Evolutionary conservation across 2,329 filamentous ascomycete species (phyloP).

Genomic region (Phyllosticta paracitricarpa): DNA sequence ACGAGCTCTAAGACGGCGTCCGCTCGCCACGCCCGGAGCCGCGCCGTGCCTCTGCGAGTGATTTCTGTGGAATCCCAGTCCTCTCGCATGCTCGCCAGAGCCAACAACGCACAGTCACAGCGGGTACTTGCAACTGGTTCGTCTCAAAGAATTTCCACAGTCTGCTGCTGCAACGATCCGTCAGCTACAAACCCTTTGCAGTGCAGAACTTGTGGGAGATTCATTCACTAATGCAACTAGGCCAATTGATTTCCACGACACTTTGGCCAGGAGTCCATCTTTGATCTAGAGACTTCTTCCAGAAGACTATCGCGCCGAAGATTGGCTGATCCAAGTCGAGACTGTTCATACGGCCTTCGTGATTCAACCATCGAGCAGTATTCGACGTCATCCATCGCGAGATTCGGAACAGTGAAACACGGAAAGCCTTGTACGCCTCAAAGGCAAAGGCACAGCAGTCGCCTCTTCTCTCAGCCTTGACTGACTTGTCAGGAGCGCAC

Average conservation of each 20-base stretch:
- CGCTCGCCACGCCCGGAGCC: conserved; percentile 22
- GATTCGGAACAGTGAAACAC: conserved; percentile 1
- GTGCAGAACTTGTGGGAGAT: not conserved
- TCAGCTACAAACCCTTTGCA: conserved; percentile 21
- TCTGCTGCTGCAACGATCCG: conserved; percentile 23
- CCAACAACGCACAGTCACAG: conserved; percentile 20
- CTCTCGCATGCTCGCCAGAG: conserved; percentile 9
- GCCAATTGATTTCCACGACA: conserved; percentile 7
- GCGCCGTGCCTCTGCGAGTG: conserved; percentile 16
- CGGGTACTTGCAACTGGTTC: conserved; percentile 27
- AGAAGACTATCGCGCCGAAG: conserved; percentile 14
- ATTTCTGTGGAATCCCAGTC: conserved; percentile 17
- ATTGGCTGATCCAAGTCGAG: conserved; percentile 10
- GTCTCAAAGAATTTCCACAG: conserved; percentile 19
- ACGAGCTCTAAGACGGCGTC: conserved; percentile 21
- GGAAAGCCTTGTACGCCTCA: conserved; percentile 1
- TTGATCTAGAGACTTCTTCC: conserved; percentile 13
- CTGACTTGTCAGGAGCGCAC: not conserved
- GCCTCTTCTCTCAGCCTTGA: not conserved
- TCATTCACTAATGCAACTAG: conserved; percentile 1
- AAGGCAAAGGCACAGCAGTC: conserved; percentile 1
- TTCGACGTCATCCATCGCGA: conserved; percentile 7
- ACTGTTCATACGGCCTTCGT: conserved; percentile 1
- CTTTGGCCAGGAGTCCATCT: conserved; percentile 2
- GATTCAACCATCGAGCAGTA: conserved; percentile 2